These are phyloP conservation scores for Metschnikowia aberdeeniae DNA, from an alignment of 805 yeast genomes.

Conservation along the genomic window DNA sequence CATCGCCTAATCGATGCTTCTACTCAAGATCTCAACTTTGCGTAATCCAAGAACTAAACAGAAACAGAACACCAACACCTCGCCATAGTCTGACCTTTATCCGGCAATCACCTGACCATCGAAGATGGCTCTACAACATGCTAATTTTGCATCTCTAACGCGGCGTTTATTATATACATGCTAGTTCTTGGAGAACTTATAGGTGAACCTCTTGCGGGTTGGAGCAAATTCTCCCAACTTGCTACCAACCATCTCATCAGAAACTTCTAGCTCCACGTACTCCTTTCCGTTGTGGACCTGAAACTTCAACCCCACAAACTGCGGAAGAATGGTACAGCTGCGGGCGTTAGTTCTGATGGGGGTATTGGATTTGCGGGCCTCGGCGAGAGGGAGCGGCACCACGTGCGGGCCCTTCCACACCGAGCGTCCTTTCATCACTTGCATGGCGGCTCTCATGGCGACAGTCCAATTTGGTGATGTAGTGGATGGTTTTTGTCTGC, in stretches of 20 bases:
- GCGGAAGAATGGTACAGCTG: slow-evolving; percentile 90
- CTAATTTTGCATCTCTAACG: background rate
- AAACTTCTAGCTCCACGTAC: slow-evolving; percentile 79
- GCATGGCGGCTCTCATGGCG: slow-evolving; percentile 33
- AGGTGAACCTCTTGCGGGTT: slow-evolving; percentile 83
- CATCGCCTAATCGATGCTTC: too few relatives aligned
- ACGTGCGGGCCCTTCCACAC: slow-evolving; percentile 77
- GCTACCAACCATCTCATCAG: slow-evolving; percentile 95
- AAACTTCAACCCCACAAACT: slow-evolving; percentile 89
- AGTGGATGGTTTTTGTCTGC: background rate
- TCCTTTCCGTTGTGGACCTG: slow-evolving; percentile 96
- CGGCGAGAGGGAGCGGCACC: slow-evolving; percentile 89
- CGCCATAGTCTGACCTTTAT: too few relatives aligned
- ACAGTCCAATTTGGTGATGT: background rate
- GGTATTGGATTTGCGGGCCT: slow-evolving; percentile 72
- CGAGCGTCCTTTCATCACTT: slow-evolving; percentile 31
- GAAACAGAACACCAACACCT: too few relatives aligned
- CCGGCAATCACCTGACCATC: too few relatives aligned
- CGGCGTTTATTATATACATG: background rate
- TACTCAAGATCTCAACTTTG: too few relatives aligned
- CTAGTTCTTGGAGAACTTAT: slow-evolving; percentile 71
- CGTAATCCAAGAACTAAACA: too few relatives aligned
- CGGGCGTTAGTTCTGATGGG: slow-evolving; percentile 97
- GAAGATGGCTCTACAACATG: too few relatives aligned
- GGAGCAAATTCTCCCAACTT: slow-evolving; percentile 95